Percentiles rank a stretch among this genome's conserved stretches.
These are phyloP conservation scores for Rhodotorula sp. DNA, from an alignment of 1,284 basidiomycete genomes.

Conservation along the genomic window DNA sequence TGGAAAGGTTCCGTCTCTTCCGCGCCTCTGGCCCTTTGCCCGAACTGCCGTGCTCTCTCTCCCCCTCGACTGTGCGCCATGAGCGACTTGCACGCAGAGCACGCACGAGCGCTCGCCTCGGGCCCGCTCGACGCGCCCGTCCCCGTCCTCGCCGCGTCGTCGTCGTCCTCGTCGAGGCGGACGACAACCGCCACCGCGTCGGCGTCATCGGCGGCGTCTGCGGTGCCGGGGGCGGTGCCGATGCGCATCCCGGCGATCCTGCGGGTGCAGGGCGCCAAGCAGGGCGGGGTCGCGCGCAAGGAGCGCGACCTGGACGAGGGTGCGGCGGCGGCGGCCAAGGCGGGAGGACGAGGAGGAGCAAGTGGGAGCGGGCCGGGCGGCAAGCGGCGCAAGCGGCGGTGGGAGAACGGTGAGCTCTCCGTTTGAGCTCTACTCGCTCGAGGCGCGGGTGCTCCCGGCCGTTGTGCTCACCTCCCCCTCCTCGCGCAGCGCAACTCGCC, in stretches of 20 bases:
- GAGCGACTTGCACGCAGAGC: neutral
- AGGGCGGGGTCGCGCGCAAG: constrained; percentile 1
- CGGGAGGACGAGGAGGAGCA: neutral
- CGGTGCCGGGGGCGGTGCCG: constrained; percentile 9
- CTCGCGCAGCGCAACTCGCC: constrained; percentile 33
- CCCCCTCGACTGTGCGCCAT: neutral
- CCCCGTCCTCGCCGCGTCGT: neutral
- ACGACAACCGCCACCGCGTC: neutral
- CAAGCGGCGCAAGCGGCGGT: constrained; percentile 22
- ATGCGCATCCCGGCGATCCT: constrained; percentile 34
- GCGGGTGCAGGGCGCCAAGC: constrained; percentile 1
- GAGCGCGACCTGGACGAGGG: neutral
- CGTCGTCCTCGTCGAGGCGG: neutral
- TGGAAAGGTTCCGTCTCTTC: too few relatives aligned
- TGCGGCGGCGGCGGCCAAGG: neutral
- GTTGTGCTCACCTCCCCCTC: too few relatives aligned
- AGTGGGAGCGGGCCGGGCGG: constrained; percentile 3
- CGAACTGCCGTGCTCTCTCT: neutral
- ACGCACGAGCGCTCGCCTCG: neutral
- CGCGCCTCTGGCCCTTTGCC: too few relatives aligned
- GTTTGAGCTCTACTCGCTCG: too few relatives aligned
- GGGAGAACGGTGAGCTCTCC: constrained; percentile 30
- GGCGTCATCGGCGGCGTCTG: neutral
- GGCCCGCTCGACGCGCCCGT: neutral
- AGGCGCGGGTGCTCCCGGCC: too few relatives aligned